Percentiles rank a stretch among this genome's conserved stretches.
phyloP scores from a whole-genome alignment of 1,139 yeast genomes.

The Geotrichum bryndzae region DNA sequence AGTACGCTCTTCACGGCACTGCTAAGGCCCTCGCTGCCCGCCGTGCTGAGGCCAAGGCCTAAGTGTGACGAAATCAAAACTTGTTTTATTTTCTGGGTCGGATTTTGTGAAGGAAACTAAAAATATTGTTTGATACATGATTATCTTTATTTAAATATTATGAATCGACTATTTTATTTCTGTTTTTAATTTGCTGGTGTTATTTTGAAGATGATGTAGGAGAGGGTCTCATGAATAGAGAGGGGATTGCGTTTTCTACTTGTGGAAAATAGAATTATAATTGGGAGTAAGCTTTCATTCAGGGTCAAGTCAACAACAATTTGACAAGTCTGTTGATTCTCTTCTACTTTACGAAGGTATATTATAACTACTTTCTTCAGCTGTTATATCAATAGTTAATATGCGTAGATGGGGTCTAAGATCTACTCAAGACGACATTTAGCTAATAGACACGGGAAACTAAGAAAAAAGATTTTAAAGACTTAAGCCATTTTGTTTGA shows the following conservation, averaged over 20 bases:
- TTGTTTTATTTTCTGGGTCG: not conserved
- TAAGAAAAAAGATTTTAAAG: no score
- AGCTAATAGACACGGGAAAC: no score
- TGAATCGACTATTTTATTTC: not conserved
- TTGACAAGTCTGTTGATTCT: no score
- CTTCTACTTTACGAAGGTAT: no score
- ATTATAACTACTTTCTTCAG: no score
- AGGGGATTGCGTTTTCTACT: not conserved
- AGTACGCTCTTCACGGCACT: constrained; percentile 95
- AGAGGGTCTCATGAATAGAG: not conserved
- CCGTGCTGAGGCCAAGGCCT: constrained; percentile 22
- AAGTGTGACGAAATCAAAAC: not conserved
- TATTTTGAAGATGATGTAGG: not conserved
- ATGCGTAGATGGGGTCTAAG: no score
- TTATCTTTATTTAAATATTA: not conserved
- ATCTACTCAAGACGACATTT: no score
- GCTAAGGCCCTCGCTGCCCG: constrained; percentile 73
- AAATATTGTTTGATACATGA: not conserved
- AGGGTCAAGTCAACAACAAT: no score
- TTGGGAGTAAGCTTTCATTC: not conserved
- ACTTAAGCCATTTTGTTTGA: no score
- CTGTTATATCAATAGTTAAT: no score
- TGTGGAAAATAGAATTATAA: not conserved
- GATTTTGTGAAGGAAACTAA: not conserved
- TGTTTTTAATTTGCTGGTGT: not conserved